Evolutionary conservation across 257 asterid species (phyloP).

Genomic region (Nicotiana obtusifolia): DNA sequence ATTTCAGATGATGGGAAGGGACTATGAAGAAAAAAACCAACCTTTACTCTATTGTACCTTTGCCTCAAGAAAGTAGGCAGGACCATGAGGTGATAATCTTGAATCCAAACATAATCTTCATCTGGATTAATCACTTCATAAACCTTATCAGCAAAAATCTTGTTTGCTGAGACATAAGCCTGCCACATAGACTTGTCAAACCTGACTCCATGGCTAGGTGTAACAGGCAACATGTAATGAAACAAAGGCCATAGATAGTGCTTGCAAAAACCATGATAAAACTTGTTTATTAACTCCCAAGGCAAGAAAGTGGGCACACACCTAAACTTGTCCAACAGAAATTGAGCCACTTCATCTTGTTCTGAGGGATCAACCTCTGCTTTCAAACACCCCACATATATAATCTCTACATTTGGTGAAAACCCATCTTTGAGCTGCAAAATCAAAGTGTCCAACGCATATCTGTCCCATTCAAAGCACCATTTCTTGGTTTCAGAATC

Average conservation of each 20-base stretch:
- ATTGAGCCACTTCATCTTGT: slow-evolving; percentile 75
- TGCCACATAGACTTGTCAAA: slow-evolving; percentile 68
- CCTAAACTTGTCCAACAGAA: slow-evolving; percentile 49
- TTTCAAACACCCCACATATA: slow-evolving; percentile 58
- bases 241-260: slow-evolving; percentile 81
- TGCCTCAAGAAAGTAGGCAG: slow-evolving; percentile 82
- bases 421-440: slow-evolving; percentile 71
- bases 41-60: slow-evolving; percentile 48
- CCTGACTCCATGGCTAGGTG: slow-evolving; percentile 62
- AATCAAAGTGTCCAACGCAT: slow-evolving; percentile 58
- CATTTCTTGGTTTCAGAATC: slow-evolving; percentile 23
- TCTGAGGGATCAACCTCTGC: slow-evolving; percentile 46
- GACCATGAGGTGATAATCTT: slow-evolving; percentile 83
- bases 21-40: slow-evolving; percentile 76
- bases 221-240: slow-evolving; percentile 76
- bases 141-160: slow-evolving; percentile 71
- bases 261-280: slow-evolving; percentile 79
- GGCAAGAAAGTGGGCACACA: slow-evolving; percentile 80
- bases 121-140: slow-evolving; percentile 76
- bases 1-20: slow-evolving; percentile 84
- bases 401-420: slow-evolving; percentile 46
- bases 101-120: slow-evolving; percentile 80
- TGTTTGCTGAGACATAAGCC: slow-evolving; percentile 76
- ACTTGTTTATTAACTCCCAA: slow-evolving; percentile 44
- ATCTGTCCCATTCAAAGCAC: slow-evolving; percentile 71